Conservation (phyloP, 129 eudicot species). For the Flaveria sonorensis region DNA sequence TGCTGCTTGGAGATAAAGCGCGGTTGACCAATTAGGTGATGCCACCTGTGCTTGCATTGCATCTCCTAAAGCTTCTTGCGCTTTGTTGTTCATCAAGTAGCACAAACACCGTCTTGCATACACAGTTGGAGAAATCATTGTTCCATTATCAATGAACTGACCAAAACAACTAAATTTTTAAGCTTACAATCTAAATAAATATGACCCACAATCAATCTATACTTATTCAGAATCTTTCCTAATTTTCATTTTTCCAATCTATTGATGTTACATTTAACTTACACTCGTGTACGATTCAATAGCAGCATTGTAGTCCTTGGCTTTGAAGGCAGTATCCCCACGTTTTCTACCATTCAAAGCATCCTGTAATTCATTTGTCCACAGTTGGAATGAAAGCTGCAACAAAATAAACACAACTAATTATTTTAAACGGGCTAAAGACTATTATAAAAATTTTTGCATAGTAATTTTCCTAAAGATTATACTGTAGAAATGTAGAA, state of each 20-base stretch:
- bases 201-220: no score
- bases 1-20: slow-evolving; percentile 75
- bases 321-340: slow-evolving; percentile 63
- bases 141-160: slow-evolving; percentile 74
- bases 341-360: slow-evolving; percentile 55
- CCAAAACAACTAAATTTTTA: slow-evolving; percentile 1
- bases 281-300: slow-evolving; percentile 56
- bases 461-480: not conserved
- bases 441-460: not conserved
- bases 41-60: slow-evolving; percentile 83
- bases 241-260: not conserved
- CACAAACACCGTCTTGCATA: slow-evolving; percentile 68
- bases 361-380: slow-evolving; percentile 66
- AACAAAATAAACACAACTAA: slow-evolving; percentile 11
- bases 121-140: slow-evolving; percentile 64
- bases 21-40: slow-evolving; percentile 65
- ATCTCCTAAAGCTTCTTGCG: slow-evolving; percentile 78
- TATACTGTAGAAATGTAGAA: not conserved
- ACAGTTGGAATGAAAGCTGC: slow-evolving; percentile 67
- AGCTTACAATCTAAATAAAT: not conserved
- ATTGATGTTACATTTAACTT: slow-evolving; percentile 1
- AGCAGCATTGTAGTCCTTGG: slow-evolving; percentile 59
- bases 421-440: not conserved
- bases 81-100: slow-evolving; percentile 65
- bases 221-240: no score